These are phyloP conservation scores for Chlorella variabilis DNA, from an alignment of 163 green algal species.

Conservation along the genomic window DNA sequence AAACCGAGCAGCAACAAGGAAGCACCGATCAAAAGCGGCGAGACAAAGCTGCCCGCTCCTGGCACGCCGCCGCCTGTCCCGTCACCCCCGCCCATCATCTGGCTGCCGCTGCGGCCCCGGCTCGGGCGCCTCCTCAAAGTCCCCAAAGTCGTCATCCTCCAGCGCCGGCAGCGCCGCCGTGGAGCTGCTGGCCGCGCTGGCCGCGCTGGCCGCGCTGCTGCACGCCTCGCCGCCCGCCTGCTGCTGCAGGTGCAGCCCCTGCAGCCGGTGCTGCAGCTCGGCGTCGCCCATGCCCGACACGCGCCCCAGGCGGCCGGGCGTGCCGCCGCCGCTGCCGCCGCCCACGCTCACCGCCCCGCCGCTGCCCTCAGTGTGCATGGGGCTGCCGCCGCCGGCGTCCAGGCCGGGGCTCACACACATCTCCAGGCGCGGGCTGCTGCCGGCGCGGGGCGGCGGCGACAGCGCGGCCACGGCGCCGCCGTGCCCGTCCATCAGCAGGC, in stretches of 20 bases:
- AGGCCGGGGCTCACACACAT: conserved; percentile 27
- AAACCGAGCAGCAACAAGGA: not conserved
- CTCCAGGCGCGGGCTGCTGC: not conserved
- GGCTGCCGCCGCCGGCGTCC: conserved; percentile 13
- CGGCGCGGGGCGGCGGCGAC: not conserved
- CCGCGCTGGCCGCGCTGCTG: not conserved
- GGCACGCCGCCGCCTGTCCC: not conserved
- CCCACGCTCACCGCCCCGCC: not conserved
- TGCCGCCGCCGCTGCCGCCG: not conserved
- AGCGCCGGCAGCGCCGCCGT: not conserved
- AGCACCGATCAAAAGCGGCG: not conserved
- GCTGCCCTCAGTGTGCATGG: conserved; percentile 1
- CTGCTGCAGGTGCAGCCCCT: conserved; percentile 7
- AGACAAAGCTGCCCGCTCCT: not conserved
- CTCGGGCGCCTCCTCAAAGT: conserved; percentile 9
- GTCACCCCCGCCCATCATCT: too few relatives aligned
- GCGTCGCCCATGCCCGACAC: conserved; percentile 6
- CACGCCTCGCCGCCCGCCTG: not conserved
- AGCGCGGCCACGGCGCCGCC: conserved; percentile 4
- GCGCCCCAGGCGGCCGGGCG: conserved; percentile 4
- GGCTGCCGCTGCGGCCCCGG: not conserved
- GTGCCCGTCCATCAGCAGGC: conserved; percentile 32
- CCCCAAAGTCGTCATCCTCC: conserved; percentile 26
- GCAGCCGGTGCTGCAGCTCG: conserved; percentile 21
- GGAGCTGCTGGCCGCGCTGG: conserved; percentile 18